These are phyloP conservation scores for Coemansia erecta DNA, from an alignment of 192 early-diverging fungal species.

Conservation along the genomic window DNA sequence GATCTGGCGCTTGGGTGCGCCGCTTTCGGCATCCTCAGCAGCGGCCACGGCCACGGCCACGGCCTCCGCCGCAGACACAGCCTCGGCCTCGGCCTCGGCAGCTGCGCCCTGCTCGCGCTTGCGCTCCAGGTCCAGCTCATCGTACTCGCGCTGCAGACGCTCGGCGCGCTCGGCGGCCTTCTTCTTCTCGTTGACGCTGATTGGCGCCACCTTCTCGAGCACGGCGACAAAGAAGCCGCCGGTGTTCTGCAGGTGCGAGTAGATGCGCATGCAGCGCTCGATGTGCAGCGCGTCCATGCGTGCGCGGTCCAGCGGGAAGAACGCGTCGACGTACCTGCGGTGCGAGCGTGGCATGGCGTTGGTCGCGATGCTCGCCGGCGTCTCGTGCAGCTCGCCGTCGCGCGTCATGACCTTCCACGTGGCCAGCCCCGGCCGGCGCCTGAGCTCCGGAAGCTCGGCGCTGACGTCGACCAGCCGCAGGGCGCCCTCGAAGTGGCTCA, in stretches of 20 bases:
- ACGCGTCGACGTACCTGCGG: constrained; percentile 55
- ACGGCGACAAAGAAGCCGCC: constrained; percentile 99
- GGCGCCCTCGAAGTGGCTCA: constrained; percentile 66
- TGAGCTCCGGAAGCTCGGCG: constrained; percentile 71
- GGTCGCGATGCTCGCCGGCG: constrained; percentile 44
- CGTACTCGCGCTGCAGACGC: constrained; percentile 4
- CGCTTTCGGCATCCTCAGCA: no score
- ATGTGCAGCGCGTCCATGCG: constrained; percentile 62
- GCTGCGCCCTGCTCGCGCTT: not conserved
- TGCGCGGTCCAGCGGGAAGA: constrained; percentile 59
- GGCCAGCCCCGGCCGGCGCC: constrained; percentile 74
- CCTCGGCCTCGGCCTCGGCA: not conserved
- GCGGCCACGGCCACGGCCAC: no score
- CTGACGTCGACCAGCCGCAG: constrained; percentile 88
- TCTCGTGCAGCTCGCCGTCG: constrained; percentile 59
- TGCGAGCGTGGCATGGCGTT: constrained; percentile 29
- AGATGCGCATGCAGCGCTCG: constrained; percentile 83
- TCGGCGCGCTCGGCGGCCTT: constrained; percentile 17
- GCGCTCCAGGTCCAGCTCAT: not conserved
- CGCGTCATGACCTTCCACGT: constrained; percentile 87
- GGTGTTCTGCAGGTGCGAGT: constrained; percentile 92
- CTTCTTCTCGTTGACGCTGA: constrained; percentile 54
- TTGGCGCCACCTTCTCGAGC: constrained; percentile 80
- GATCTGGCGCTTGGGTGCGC: no score
- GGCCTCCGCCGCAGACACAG: no score